Evolutionary conservation across 1,284 basidiomycete species (phyloP).

Genomic region (Abortiporus biennis): DNA sequence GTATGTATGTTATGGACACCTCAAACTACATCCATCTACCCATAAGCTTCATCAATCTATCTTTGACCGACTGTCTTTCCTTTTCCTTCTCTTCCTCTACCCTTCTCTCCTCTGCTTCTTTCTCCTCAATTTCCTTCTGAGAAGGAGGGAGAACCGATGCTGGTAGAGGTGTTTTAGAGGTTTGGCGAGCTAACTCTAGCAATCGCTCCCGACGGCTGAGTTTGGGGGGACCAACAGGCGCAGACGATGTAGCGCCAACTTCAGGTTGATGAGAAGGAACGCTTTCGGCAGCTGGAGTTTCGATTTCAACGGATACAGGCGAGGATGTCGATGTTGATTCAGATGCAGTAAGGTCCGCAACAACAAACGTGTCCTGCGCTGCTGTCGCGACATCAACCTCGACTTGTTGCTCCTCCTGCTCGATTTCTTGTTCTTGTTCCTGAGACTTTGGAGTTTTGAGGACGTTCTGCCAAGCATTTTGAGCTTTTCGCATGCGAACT

Average conservation of each 20-base stretch:
- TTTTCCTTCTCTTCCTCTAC: slow-evolving; percentile 11
- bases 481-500: slow-evolving; percentile 1
- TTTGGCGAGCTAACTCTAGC: slow-evolving; percentile 21
- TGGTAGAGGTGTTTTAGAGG: slow-evolving; percentile 20
- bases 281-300: not conserved
- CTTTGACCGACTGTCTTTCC: slow-evolving; percentile 15
- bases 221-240: not conserved
- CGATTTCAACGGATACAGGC: not conserved
- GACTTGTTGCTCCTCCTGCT: not conserved
- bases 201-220: slow-evolving; percentile 19
- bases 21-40: too few species aligned
- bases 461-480: not conserved
- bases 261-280: not conserved
- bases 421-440: not conserved
- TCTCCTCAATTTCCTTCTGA: slow-evolving; percentile 8
- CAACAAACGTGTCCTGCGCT: not conserved
- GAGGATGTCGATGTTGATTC: not conserved
- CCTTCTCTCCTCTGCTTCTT: slow-evolving; percentile 5
- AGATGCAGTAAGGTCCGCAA: not conserved
- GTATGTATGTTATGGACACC: too few species aligned
- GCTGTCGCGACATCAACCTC: not conserved
- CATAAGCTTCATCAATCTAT: slow-evolving; percentile 21
- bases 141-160: slow-evolving; percentile 7
- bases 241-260: not conserved
- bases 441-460: not conserved